Percentiles rank a stretch among this genome's conserved stretches.
These are phyloP conservation scores for Colletotrichum horii DNA, from an alignment of 2,329 filamentous ascomycete genomes.

Conservation along the genomic window DNA sequence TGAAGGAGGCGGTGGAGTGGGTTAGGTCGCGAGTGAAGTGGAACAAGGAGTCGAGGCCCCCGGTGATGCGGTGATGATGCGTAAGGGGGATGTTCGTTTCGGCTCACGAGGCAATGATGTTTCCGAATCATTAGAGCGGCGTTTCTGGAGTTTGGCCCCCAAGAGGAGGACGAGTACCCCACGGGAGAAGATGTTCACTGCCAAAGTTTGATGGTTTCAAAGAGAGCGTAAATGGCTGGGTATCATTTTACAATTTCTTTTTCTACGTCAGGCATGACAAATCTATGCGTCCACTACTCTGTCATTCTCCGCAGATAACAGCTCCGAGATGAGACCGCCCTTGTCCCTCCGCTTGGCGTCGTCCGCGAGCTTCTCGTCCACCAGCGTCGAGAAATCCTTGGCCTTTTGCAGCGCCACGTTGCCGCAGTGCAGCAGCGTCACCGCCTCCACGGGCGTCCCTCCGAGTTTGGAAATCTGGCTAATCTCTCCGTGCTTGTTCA, in stretches of 20 bases:
- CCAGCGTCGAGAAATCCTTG: constrained; percentile 76
- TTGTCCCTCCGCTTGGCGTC: constrained; percentile 81
- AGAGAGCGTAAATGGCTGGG: constrained; percentile 16
- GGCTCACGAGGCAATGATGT: constrained; percentile 14
- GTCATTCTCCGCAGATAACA: constrained; percentile 82
- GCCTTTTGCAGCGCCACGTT: constrained; percentile 78
- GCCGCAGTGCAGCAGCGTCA: constrained; percentile 78
- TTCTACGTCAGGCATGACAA: neutral
- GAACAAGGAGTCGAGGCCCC: constrained; percentile 93
- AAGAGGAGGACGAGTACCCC: neutral
- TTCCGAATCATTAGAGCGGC: constrained; percentile 12
- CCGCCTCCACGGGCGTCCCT: constrained; percentile 80
- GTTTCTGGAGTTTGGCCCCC: constrained; percentile 10
- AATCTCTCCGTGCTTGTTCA: constrained; percentile 89
- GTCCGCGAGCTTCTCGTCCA: constrained; percentile 76
- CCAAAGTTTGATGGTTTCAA: neutral
- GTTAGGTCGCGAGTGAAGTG: constrained; percentile 89
- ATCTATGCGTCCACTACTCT: constrained; percentile 53
- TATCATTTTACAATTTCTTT: constrained; percentile 21
- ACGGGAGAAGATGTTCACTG: neutral
- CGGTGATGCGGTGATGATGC: constrained; percentile 79
- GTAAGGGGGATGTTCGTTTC: neutral
- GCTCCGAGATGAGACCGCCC: constrained; percentile 78
- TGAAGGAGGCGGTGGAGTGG: constrained; percentile 97
- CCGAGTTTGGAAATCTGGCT: constrained; percentile 92